phyloP scores from a whole-genome alignment of 352 stramenopile species.

The Heterotrichella gracilis region DNA sequence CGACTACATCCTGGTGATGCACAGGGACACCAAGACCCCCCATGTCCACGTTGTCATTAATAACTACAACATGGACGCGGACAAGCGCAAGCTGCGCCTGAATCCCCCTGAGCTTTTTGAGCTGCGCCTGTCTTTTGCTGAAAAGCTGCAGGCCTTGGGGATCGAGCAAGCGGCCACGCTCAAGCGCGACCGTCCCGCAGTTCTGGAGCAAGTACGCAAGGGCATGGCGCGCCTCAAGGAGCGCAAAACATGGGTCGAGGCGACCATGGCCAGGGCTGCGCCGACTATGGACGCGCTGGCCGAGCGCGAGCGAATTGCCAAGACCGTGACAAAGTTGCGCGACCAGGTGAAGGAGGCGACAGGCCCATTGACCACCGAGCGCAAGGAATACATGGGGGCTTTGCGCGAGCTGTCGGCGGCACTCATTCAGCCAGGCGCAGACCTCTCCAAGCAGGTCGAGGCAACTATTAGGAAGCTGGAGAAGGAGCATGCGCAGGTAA shows the following conservation, averaged over 20 bases:
- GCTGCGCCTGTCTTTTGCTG: background rate
- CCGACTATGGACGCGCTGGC: background rate
- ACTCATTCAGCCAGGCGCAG: background rate
- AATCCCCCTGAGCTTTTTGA: constrained; percentile 1
- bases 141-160: background rate
- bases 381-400: background rate
- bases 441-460: background rate
- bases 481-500: background rate
- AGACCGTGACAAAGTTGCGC: background rate
- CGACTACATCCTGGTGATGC: background rate
- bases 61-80: background rate
- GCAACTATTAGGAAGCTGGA: constrained; percentile 1
- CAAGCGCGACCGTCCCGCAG: background rate
- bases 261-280: background rate
- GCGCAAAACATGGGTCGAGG: background rate
- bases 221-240: background rate
- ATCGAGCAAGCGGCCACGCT: background rate
- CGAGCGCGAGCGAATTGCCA: background rate
- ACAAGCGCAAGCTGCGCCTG: background rate
- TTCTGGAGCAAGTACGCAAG: background rate
- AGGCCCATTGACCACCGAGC: background rate
- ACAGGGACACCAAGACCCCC: background rate
- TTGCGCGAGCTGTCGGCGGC: background rate
- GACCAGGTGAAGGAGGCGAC: background rate
- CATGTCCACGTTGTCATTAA: constrained; percentile 4